Percentiles rank a stretch among this genome's conserved stretches.
Evolutionary conservation across 2,329 filamentous ascomycete species (phyloP).

Genomic region (Calonectria pseudoreteaudii): DNA sequence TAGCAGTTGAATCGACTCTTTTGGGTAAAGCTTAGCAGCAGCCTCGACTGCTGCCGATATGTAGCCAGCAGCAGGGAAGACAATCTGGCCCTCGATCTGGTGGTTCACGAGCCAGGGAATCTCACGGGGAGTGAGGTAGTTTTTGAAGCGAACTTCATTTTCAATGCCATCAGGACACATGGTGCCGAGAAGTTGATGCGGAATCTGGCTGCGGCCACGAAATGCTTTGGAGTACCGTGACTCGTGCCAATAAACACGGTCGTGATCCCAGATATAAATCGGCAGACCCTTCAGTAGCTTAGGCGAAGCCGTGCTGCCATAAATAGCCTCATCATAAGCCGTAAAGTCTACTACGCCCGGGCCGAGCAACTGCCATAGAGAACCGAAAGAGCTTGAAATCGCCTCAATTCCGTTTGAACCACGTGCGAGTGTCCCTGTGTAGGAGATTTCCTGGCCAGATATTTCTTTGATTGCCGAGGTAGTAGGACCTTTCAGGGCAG

Average conservation of each 20-base stretch:
- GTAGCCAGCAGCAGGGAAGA: constrained; percentile 55
- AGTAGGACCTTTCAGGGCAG: constrained; percentile 59
- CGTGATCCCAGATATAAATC: not conserved
- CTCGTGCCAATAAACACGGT: not conserved
- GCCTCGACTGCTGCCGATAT: constrained; percentile 51
- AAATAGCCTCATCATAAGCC: not conserved
- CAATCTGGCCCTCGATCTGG: constrained; percentile 43
- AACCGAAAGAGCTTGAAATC: not conserved
- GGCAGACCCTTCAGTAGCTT: not conserved
- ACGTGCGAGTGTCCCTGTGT: constrained; percentile 27
- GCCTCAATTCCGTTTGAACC: not conserved
- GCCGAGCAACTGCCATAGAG: not conserved
- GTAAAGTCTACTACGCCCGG: not conserved
- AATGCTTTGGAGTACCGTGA: not conserved
- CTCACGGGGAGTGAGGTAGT: constrained; percentile 22
- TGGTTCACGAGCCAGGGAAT: constrained; percentile 56
- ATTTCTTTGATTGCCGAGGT: constrained; percentile 51
- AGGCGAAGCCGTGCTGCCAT: not conserved
- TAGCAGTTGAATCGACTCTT: not conserved
- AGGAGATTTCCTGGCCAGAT: not conserved
- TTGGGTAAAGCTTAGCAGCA: not conserved
- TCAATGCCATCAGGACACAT: not conserved
- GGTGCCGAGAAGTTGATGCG: not conserved
- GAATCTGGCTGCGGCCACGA: not conserved
- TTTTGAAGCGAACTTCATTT: not conserved